Base-by-base conservation (phyloP, 768 basidiomycete species). In the Pisolithus tinctorius region DNA sequence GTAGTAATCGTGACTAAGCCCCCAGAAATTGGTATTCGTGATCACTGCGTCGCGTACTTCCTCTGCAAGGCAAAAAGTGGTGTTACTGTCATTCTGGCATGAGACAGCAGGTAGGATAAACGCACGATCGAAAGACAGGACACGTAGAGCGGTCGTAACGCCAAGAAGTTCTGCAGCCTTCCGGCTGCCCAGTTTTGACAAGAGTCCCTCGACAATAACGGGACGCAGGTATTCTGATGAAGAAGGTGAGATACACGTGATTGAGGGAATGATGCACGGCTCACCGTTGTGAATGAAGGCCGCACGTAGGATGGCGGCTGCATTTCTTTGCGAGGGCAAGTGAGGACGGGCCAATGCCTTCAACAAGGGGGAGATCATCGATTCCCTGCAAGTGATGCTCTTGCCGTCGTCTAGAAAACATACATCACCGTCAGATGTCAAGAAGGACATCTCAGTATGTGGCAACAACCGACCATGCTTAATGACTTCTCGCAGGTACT, bases 401-500 rank as follows among this genome's bases (percentile, higher is more conserved):
- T 23, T 39, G 5, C 36, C 46, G 16, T 56, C 39, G 0, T 60
- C 63, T 34, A 34, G 34, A 34, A 14, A 34, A 34, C 34, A 10
- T 62, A 13, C 10, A 36, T 25, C 26, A 36, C 17, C 27, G 1
- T 7, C 13, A 34, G 42, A 47, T 3, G 50, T 40, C 3, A 17
- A 10, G 4, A 36, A 26, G 6, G 4, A 3, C 16, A 14, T 17
- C 16, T 37, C 30, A 34, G 23, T 5, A 31, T 16, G 27, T 16
- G 13, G 36, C 39, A 10, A 11, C 2, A 4, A 47, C 58, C 13
- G 6, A 65, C 63, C 60, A 8, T 58, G 55, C 51, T 51, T 34
- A 44, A 57, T 52, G 17, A 66, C 27, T 0, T 53, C 30, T 4
- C 56, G 64, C 1, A 65, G 43, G 38, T 65, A 65, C 36, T 64